Conservation (phyloP, 768 basidiomycete species). For the Pulveroboletus frians region DNA sequence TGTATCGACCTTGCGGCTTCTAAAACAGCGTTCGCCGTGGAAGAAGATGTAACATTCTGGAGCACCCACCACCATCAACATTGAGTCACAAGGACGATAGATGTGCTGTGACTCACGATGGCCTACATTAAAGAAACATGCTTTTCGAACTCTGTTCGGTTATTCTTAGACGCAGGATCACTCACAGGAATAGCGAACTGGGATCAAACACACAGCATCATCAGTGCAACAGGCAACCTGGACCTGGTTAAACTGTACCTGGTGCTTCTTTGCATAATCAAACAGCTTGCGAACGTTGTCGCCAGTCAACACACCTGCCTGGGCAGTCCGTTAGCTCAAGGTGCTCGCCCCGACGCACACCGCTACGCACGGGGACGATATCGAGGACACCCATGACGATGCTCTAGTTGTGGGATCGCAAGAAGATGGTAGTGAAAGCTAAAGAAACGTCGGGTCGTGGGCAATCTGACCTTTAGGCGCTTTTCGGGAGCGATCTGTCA, state of each 20-base stretch:
- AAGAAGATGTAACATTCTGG: conserved; percentile 96
- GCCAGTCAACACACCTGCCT: conserved; percentile 95
- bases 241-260: conserved; percentile 45
- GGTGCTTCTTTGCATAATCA: conserved; percentile 84
- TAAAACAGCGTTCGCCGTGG: conserved; percentile 87
- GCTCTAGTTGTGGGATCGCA: conserved; percentile 5
- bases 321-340: conserved; percentile 5
- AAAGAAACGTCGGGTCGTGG: neutral
- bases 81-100: neutral
- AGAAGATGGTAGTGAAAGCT: conserved; percentile 6
- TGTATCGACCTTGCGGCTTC: conserved; percentile 81
- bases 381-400: conserved; percentile 72
- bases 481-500: conserved; percentile 2
- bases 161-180: conserved; percentile 11
- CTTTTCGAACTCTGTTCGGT: neutral
- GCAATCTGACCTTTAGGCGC: neutral
- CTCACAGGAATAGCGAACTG: conserved; percentile 85
- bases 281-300: conserved; percentile 94
- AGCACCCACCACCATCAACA: neutral
- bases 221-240: neutral
- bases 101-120: conserved; percentile 52
- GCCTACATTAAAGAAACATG: conserved; percentile 41
- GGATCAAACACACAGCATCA: conserved; percentile 8
- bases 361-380: conserved; percentile 69
- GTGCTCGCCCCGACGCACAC: neutral